Conservation (phyloP, 768 basidiomycete species). For the Ephemerocybe angulata region DNA sequence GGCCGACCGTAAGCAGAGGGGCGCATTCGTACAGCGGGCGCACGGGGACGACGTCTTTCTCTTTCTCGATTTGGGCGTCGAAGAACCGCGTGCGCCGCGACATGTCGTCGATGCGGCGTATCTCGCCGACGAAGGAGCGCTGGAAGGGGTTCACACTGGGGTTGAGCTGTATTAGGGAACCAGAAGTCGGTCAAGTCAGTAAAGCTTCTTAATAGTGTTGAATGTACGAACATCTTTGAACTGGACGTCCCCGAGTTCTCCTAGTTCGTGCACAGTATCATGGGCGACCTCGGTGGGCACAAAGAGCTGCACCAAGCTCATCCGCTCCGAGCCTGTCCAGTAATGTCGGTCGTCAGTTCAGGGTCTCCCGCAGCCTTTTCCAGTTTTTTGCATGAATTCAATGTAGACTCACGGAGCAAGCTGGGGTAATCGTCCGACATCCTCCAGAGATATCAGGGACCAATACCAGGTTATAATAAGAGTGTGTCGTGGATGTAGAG, state of each 20-base stretch:
- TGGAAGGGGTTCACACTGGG: constrained; percentile 96
- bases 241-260: constrained; percentile 92
- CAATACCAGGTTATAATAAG: not conserved
- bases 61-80: constrained; percentile 76
- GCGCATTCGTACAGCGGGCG: constrained; percentile 85
- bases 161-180: constrained; percentile 70
- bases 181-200: not conserved
- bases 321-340: constrained; percentile 83
- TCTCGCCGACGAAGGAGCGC: constrained; percentile 95
- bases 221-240: constrained; percentile 82
- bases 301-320: constrained; percentile 97
- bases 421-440: not conserved
- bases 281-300: constrained; percentile 97
- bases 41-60: constrained; percentile 77
- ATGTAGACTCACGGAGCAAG: not conserved
- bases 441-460: not conserved
- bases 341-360: constrained; percentile 12
- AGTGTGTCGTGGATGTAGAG: not conserved
- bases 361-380: not conserved
- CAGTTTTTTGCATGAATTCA: not conserved
- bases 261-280: constrained; percentile 92
- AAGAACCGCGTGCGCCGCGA: constrained; percentile 93
- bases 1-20: constrained; percentile 84
- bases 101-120: constrained; percentile 94
- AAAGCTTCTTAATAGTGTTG: not conserved